Percentiles rank a stretch among this genome's conserved stretches.
Conservation (phyloP, 768 basidiomycete genomes). For the Pleurotus ostreatus region DNA sequence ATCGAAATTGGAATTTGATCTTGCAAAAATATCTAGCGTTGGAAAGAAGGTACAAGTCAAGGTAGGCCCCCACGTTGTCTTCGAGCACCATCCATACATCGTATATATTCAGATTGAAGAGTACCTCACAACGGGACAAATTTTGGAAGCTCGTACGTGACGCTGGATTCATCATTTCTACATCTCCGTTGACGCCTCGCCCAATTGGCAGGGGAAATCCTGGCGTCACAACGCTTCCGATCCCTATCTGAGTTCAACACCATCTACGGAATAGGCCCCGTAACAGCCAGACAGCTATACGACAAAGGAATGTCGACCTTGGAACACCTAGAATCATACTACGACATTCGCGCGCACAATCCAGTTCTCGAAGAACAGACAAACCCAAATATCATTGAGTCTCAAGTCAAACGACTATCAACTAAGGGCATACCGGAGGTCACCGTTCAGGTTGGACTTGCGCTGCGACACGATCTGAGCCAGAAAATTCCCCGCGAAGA, state of each 20-base stretch:
- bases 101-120: conserved; percentile 9
- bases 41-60: conserved; percentile 7
- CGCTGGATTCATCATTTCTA: too few relatives aligned
- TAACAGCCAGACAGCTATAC: conserved; percentile 64
- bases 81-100: neutral
- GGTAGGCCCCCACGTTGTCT: neutral
- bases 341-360: conserved; percentile 33
- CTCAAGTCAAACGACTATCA: conserved; percentile 3
- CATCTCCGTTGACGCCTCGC: conserved; percentile 2
- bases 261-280: conserved; percentile 72
- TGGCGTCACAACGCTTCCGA: conserved; percentile 47
- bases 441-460: conserved; percentile 54
- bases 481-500: conserved; percentile 61
- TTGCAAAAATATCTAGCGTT: conserved; percentile 6
- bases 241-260: conserved; percentile 55
- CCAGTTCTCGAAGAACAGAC: conserved; percentile 9
- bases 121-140: conserved; percentile 8
- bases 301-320: conserved; percentile 63
- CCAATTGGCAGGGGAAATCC: conserved; percentile 38
- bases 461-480: conserved; percentile 54
- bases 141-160: conserved; percentile 36
- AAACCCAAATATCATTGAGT: conserved; percentile 8
- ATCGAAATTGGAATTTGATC: neutral
- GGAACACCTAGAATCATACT: conserved; percentile 65
- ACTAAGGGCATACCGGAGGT: neutral